Evolutionary conservation across 2,329 filamentous ascomycete species (phyloP).

Genomic region (Aspergillus intermedius): DNA sequence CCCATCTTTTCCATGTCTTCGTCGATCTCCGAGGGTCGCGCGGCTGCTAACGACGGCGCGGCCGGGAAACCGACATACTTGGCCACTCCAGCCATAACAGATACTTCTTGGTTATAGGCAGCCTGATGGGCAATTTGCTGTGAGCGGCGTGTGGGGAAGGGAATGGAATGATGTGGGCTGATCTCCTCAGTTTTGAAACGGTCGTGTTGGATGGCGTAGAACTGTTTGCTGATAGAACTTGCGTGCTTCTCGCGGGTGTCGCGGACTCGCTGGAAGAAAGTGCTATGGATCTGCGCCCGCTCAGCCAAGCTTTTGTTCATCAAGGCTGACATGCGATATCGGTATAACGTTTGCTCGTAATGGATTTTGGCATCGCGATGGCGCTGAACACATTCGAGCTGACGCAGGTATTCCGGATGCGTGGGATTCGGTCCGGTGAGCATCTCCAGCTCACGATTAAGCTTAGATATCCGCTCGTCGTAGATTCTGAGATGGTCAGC

Average conservation of each 20-base stretch:
- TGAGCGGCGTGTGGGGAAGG: conserved; percentile 68
- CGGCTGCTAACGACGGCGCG: conserved; percentile 74
- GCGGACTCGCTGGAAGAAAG: conserved; percentile 81
- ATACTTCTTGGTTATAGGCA: conserved; percentile 92
- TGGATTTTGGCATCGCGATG: conserved; percentile 73
- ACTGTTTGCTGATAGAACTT: conserved; percentile 75
- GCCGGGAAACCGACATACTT: conserved; percentile 96
- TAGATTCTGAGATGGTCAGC: conserved; percentile 56
- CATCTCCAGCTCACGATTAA: conserved; percentile 63
- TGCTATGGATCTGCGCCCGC: conserved; percentile 77
- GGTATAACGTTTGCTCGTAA: conserved; percentile 65
- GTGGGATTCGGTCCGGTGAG: conserved; percentile 54
- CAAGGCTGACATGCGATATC: conserved; percentile 67
- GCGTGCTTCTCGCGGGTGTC: conserved; percentile 75
- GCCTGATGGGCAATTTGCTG: conserved; percentile 78
- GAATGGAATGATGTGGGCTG: conserved; percentile 72
- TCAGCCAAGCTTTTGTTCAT: conserved; percentile 71
- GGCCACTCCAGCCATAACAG: conserved; percentile 78
- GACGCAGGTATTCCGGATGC: conserved; percentile 87
- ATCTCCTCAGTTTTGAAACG: conserved; percentile 71
- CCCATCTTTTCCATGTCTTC: conserved; percentile 85
- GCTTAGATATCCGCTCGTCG: conserved; percentile 75
- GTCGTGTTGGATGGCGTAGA: conserved; percentile 88
- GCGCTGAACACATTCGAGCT: conserved; percentile 79
- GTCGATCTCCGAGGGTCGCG: conserved; percentile 67